Base-by-base conservation (phyloP, 331 rosid genomes). In the Ulmus americana region DNA sequence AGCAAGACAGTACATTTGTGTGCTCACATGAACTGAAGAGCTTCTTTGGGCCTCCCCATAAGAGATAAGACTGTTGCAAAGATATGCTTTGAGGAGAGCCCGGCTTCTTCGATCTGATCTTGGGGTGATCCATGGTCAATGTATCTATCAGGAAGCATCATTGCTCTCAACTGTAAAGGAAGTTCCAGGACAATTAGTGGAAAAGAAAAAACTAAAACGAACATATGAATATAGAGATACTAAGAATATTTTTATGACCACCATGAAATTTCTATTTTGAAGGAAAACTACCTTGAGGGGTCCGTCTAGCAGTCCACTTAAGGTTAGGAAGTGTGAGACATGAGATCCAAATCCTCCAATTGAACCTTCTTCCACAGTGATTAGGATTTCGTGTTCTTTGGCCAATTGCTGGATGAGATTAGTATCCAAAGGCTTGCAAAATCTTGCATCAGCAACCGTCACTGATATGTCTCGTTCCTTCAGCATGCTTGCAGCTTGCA, bases 331-430 rank as follows among this genome's bases (percentile, higher is more conserved):
- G 41, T 91, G 86, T 45, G 91, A 76, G 13, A 91, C 97, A 52
- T 91, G 97, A 52, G 97, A 91, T 42, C 95, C 97, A 73, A 91
- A 91, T 48, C 96, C 97, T 63, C 97, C 97, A 48, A 91, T 81
- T 9, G 96, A 82, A 63, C 96, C 96, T 74, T 91, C 96, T 60
- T 91, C 97, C 13, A 72, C 88, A 6, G 96, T 86, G 61, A 91
- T 70, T 14, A 91, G 83, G 53, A 88, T 74, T 73, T 88, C 95
- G 74, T 86, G 96, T 67, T 88, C 92, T 54, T 61, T 81, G 52
- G 90, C 84, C 52, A 91, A 73, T 67, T 61, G 81, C 67, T 57
- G 74, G 55, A 88, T 71, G 54, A 91, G 87, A 45, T 59, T 71
- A 49, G 87, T 76, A 66, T 91, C 96, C 76, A 88, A 74, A 45